Conservation (phyloP, 2,329 filamentous ascomycete species). For the Alternaria gansuensis region DNA sequence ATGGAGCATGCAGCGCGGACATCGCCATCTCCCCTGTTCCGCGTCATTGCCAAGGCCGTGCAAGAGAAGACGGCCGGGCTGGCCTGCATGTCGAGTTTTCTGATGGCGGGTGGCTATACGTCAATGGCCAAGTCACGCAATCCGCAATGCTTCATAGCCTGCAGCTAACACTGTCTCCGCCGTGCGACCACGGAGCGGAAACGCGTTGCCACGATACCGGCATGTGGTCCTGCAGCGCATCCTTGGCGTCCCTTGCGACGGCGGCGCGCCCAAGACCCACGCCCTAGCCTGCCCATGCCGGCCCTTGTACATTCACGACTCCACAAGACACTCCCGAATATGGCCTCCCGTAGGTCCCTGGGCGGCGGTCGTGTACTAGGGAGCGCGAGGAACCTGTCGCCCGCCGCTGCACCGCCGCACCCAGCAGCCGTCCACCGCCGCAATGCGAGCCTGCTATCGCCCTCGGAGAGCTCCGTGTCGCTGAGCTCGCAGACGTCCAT, state of each 20-base stretch:
- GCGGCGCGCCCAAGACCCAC: conserved; percentile 26
- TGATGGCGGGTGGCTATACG: neutral
- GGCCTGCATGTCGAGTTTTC: neutral
- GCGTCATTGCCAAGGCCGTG: conserved; percentile 28
- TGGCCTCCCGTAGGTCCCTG: conserved; percentile 68
- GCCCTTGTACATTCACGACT: conserved; percentile 31
- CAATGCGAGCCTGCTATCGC: conserved; percentile 64
- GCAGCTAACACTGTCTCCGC: neutral
- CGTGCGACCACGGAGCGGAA: conserved; percentile 1
- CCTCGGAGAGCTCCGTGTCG: conserved; percentile 77
- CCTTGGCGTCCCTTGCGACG: conserved; percentile 31
- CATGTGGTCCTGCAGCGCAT: conserved; percentile 23
- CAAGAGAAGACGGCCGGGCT: conserved; percentile 4
- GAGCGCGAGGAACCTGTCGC: conserved; percentile 82
- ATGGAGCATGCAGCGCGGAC: conserved; percentile 37
- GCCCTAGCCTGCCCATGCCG: conserved; percentile 18
- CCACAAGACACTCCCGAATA: conserved; percentile 36
- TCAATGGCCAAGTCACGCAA: neutral
- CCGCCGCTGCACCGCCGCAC: conserved; percentile 60
- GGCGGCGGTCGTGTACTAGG: conserved; percentile 92
- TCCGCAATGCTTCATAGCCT: neutral
- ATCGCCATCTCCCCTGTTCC: conserved; percentile 27
- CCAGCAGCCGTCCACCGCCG: conserved; percentile 46
- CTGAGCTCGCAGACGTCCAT: conserved; percentile 78
- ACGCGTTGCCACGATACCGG: conserved; percentile 17